phyloP scores from a whole-genome alignment of 2,329 filamentous ascomycete genomes.

The Monosporascus sp. region DNA sequence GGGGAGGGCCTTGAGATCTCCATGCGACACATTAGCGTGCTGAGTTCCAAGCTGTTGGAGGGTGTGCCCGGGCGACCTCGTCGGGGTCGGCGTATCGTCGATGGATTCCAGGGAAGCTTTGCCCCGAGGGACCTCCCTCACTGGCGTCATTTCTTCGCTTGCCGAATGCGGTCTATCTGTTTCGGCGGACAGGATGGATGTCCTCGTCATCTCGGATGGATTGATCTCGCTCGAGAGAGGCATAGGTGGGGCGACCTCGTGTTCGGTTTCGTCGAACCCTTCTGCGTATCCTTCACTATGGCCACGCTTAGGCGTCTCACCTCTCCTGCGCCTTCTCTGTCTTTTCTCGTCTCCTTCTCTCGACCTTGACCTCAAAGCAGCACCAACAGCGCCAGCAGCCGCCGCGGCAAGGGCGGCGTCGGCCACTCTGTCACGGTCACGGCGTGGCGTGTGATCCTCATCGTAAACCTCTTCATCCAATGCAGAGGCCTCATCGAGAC shows the following conservation, averaged over 20 bases:
- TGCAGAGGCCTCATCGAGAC: conserved; percentile 41
- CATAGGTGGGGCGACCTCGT: conserved; percentile 68
- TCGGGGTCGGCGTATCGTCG: conserved; percentile 52
- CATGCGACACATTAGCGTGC: conserved; percentile 59
- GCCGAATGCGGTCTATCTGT: conserved; percentile 69
- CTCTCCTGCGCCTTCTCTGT: conserved; percentile 43
- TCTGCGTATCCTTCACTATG: conserved; percentile 42
- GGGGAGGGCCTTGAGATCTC: conserved; percentile 51
- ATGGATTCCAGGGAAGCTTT: conserved; percentile 55
- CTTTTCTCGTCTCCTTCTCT: conserved; percentile 43
- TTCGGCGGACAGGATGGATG: conserved; percentile 78
- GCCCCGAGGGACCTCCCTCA: conserved; percentile 60
- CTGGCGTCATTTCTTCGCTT: conserved; percentile 55
- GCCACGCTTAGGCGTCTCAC: conserved; percentile 44
- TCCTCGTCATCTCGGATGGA: conserved; percentile 80
- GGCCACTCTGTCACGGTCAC: conserved; percentile 31
- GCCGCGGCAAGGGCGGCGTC: conserved; percentile 41
- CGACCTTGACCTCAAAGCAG: conserved; percentile 36
- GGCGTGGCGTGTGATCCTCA: conserved; percentile 41
- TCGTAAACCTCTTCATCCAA: conserved; percentile 37
- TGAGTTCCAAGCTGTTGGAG: conserved; percentile 61
- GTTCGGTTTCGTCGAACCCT: conserved; percentile 46
- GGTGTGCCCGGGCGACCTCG: conserved; percentile 44
- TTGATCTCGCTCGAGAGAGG: conserved; percentile 83
- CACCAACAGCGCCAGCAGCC: conserved; percentile 32